Evolutionary conservation across 139 green algal genomes (phyloP), one percentile per base, ranked within the genome.

Genomic region (Haematococcus lacustris): DNA sequence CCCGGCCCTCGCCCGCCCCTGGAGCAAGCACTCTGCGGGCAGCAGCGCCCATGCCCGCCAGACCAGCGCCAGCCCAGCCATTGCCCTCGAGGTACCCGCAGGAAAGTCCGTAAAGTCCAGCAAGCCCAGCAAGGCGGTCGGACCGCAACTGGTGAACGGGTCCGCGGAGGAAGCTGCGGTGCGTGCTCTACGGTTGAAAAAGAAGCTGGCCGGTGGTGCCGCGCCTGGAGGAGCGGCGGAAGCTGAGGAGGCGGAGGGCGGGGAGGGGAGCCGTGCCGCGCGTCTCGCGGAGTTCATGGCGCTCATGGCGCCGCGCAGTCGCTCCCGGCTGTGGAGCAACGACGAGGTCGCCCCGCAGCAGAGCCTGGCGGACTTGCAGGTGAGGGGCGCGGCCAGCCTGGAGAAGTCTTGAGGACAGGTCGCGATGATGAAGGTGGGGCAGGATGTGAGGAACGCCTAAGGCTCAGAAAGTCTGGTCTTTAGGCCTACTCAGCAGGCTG

Each of bases 221-320:
- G 47, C 21, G 47, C 21, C 13, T 57, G 47, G 13, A 21, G 13
- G 47, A n/a, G 47, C 21, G 47, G 13, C 13, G 4, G 53, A 37
- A 63, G 53, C 26, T 63, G 53, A 63, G 53, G 9, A 63, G 33
- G 53, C 51, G 57, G 70, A 78, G 80, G 85, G 79, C 0, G n/a
- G n/a, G n/a, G n/a, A n/a, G n/a, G n/a, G n/a, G n/a, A n/a, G n/a
- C n/a, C n/a, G n/a, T n/a, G n/a, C n/a, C n/a, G n/a, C n/a, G n/a
- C n/a, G n/a, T n/a, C n/a, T n/a, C n/a, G 69, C 80, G 5, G 94
- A 98, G 88, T 98, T 98, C 70, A 68, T 98, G 77, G 78, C 88
- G 50, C 67, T 98, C 17, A 97, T 97, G 91, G 76, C 91, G 78
- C 91, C 91, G 0, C 85, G 89, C 2, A 74, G 59, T 47, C 90